phyloP scores from a whole-genome alignment of 116 monocot species.

The Dioscorea cayenensis region DNA sequence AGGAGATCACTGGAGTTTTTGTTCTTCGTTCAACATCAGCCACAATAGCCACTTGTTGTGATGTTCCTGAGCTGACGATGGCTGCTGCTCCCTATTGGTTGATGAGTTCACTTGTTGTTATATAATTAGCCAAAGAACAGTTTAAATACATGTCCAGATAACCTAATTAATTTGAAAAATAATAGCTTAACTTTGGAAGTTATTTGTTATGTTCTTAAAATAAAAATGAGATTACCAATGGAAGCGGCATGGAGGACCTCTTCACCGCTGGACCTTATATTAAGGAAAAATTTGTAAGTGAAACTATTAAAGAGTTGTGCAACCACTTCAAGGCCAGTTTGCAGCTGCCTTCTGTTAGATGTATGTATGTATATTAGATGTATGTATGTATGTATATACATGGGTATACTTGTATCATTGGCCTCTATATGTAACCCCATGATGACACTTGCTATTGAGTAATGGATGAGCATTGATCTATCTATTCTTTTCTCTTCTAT shows the following conservation, averaged over 20 bases:
- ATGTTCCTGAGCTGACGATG: constrained; percentile 1
- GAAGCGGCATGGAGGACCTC: neutral
- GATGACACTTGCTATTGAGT: no score
- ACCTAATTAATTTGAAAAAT: no score
- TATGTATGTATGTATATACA: no score
- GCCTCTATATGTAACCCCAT: no score
- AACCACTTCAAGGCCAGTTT: neutral
- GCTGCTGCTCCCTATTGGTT: neutral
- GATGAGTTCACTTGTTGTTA: neutral
- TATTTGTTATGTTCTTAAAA: no score
- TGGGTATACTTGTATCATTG: no score
- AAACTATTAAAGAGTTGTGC: neutral
- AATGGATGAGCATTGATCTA: no score
- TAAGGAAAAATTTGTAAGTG: neutral
- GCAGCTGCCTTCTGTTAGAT: no score
- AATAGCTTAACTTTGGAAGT: no score
- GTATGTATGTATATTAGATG: no score
- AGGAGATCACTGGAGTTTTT: neutral
- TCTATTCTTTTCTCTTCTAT: no score
- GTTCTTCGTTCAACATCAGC: neutral
- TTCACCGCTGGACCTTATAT: neutral
- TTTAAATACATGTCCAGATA: no score
- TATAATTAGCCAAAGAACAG: neutral
- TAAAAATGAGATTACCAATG: neutral
- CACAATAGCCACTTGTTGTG: neutral